These are phyloP conservation scores for Cordyceps javanica DNA, from an alignment of 2,329 filamentous ascomycete species.

Conservation along the genomic window DNA sequence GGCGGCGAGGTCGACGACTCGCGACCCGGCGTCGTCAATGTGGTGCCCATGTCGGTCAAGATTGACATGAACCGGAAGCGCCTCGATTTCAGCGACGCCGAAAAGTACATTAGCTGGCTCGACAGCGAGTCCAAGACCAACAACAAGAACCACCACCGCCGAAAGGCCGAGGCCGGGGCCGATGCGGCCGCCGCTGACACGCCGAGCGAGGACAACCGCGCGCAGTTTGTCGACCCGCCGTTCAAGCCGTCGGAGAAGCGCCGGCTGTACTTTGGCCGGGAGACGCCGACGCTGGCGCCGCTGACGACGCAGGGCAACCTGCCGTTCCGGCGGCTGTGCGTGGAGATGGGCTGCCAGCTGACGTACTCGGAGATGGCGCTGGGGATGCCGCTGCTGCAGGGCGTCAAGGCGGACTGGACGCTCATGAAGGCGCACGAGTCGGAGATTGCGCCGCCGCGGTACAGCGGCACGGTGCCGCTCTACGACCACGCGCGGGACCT, in stretches of 20 bases:
- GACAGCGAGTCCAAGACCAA: slow-evolving; percentile 50
- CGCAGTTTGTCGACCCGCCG: slow-evolving; percentile 77
- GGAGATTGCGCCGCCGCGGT: slow-evolving; percentile 67
- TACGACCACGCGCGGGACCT: slow-evolving; percentile 81
- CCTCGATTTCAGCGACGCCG: slow-evolving; percentile 63
- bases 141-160: slow-evolving; percentile 34
- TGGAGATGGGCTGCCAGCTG: slow-evolving; percentile 80
- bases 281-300: slow-evolving; percentile 90
- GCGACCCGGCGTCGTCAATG: slow-evolving; percentile 67
- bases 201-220: slow-evolving; percentile 61
- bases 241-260: slow-evolving; percentile 91
- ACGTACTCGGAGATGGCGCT: slow-evolving; percentile 99
- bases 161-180: slow-evolving; percentile 29
- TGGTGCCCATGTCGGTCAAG: slow-evolving; percentile 64
- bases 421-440: slow-evolving; percentile 87
- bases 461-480: slow-evolving; percentile 46
- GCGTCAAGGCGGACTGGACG: slow-evolving; percentile 88
- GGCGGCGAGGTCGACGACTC: slow-evolving; percentile 41
- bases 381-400: slow-evolving; percentile 81
- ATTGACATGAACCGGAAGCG: slow-evolving; percentile 69
- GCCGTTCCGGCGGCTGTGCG: slow-evolving; percentile 85
- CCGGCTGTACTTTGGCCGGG: slow-evolving; percentile 84
- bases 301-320: slow-evolving; percentile 97
- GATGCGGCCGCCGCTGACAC: slow-evolving; percentile 15
- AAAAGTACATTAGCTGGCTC: slow-evolving; percentile 72